Evolutionary conservation across 306 rosid species (phyloP), one percentile per base, ranked within the genome.

Genomic region (Dalbergia cochinchinensis): DNA sequence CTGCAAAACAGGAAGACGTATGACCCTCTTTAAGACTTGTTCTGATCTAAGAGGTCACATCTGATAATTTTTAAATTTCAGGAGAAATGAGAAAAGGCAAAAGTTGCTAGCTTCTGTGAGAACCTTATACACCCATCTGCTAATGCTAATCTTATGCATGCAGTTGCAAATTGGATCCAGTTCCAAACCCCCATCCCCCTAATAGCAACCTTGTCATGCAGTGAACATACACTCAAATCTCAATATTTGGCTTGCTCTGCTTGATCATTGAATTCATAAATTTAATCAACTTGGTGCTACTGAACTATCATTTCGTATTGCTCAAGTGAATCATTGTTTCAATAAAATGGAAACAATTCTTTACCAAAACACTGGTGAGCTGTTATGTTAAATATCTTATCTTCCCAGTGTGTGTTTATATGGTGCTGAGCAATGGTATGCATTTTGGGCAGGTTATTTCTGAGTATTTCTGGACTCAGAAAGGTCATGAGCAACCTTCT

Each of bases 381-480:
- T 26, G 31, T 26, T 26, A 26, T 26, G 31, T 26, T 26, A 26
- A 26, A 26, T n/a, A n/a, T 26, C 31, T 26, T 11, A 83, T 87
- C 89, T 77, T 83, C 34, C 89, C 89, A 86, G 76, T 77, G 80
- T 7, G 63, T 54, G 58, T n/a, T 34, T 54, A 86, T 44, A 77
- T 86, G 89, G 26, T 4, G 59, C 51, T 74, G 85, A 68, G 87
- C 83, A 83, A 86, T 16, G 14, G 12, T 16, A 70, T 86, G 87
- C 89, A 86, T 83, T 72, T 72, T 80, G 9, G 87, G 75, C 79
- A 86, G 39, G 65, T 65, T 83, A 15, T 80, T 86, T 73, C 48
- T 86, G 44, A 86, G 89, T 39, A 85, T 55, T 62, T 86, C 87
- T 10, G 85, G 80, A 67, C 69, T 83, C 37, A 86, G 89, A 78